Conservation (phyloP, 2,329 filamentous ascomycete species). For the Phoma herbarum region DNA sequence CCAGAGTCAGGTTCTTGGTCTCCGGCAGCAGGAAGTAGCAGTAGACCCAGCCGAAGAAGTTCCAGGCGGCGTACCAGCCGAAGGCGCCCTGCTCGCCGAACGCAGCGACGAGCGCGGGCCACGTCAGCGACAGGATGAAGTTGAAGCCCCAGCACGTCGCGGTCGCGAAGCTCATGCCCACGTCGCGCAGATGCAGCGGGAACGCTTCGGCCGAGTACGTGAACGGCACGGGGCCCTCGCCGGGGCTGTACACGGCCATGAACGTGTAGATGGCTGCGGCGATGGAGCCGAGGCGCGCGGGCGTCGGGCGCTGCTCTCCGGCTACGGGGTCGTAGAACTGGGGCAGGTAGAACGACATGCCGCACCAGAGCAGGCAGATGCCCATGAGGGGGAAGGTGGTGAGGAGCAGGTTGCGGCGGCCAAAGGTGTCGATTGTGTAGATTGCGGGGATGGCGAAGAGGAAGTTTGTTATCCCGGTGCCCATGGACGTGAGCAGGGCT, state of each 20-base stretch:
- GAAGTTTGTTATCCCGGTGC: conserved; percentile 58
- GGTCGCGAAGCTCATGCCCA: conserved; percentile 56
- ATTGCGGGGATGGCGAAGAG: conserved; percentile 57
- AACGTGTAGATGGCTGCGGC: conserved; percentile 60
- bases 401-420: conserved; percentile 55
- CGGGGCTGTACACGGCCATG: conserved; percentile 55
- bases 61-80: conserved; percentile 65
- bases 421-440: conserved; percentile 57
- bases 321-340: conserved; percentile 15
- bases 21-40: conserved; percentile 43
- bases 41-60: conserved; percentile 61
- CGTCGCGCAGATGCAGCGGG: conserved; percentile 56
- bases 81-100: conserved; percentile 63
- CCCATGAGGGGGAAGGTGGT: conserved; percentile 60
- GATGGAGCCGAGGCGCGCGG: conserved; percentile 45
- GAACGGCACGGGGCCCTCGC: conserved; percentile 43
- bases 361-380: conserved; percentile 46
- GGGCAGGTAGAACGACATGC: conserved; percentile 42
- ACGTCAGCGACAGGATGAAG: conserved; percentile 62
- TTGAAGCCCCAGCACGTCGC: conserved; percentile 68
- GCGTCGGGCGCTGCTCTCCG: conserved; percentile 15
- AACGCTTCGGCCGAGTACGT: conserved; percentile 56
- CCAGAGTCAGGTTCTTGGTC: conserved; percentile 43
- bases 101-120: conserved; percentile 59
- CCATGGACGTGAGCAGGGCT: conserved; percentile 53